Conservation (phyloP, 1,139 yeast genomes). For the Candida buenavistaensis region DNA sequence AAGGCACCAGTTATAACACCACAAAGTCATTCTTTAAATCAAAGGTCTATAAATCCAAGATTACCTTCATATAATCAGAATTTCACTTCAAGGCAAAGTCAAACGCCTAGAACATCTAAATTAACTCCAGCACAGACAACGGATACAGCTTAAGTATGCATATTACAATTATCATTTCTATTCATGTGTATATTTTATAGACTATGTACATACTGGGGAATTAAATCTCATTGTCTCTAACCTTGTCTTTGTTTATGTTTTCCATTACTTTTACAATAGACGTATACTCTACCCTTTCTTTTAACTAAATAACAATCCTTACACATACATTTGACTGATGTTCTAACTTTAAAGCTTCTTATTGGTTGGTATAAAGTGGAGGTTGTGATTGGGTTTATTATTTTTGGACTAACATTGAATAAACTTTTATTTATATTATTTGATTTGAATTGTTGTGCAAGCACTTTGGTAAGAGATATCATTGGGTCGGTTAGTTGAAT, state of each 20-base stretch:
- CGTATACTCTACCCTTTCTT: constrained; percentile 91
- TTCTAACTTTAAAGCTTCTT: constrained; percentile 46
- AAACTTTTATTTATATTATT: constrained; percentile 17
- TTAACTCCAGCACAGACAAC: constrained; percentile 23
- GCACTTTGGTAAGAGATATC: constrained; percentile 9
- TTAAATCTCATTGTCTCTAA: no score
- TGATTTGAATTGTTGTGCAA: constrained; percentile 7
- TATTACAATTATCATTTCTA: no score
- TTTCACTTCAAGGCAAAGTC: constrained; percentile 20
- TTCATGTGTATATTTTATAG: background rate
- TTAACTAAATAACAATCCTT: constrained; percentile 89
- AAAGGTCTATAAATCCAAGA: constrained; percentile 28
- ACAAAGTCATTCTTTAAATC: constrained; percentile 17
- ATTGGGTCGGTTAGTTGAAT: constrained; percentile 2
- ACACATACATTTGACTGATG: constrained; percentile 91
- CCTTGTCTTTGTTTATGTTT: constrained; percentile 98
- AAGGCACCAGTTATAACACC: constrained; percentile 3
- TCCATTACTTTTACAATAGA: constrained; percentile 87
- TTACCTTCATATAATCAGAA: constrained; percentile 24
- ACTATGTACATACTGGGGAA: constrained; percentile 13
- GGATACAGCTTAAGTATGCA: constrained; percentile 13
- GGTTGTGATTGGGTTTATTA: constrained; percentile 11
- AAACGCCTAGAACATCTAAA: constrained; percentile 40
- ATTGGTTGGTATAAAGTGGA: constrained; percentile 14
- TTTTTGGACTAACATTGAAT: constrained; percentile 20